Evolutionary conservation across 1,284 basidiomycete species (phyloP).

Genomic region (Testicularia cyperi): DNA sequence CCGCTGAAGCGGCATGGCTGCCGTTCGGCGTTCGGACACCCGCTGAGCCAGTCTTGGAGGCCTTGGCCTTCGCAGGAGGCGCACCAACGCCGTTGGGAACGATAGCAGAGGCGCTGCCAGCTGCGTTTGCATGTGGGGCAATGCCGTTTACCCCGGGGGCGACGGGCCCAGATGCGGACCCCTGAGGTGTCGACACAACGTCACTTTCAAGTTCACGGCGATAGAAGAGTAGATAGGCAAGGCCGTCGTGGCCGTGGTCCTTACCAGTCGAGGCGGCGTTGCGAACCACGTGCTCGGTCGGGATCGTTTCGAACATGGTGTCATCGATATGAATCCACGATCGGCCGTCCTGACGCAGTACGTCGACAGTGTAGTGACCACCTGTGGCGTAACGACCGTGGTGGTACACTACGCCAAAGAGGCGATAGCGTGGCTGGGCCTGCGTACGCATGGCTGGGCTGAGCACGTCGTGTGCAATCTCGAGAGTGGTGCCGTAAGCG

Average conservation of each 20-base stretch:
- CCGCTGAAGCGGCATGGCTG: constrained; percentile 6
- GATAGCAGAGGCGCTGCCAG: too few species aligned
- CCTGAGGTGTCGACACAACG: constrained; percentile 1
- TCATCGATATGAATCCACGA: constrained; percentile 91
- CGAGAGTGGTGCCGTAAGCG: constrained; percentile 74
- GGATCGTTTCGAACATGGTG: constrained; percentile 68
- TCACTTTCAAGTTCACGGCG: constrained; percentile 53
- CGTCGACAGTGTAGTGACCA: constrained; percentile 93
- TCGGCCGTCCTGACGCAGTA: constrained; percentile 74
- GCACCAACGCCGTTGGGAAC: too few species aligned
- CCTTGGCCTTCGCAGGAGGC: too few species aligned
- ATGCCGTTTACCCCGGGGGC: too few species aligned
- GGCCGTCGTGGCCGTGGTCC: constrained; percentile 47
- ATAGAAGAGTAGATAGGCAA: constrained; percentile 89
- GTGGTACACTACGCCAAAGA: constrained; percentile 92
- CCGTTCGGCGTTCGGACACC: constrained; percentile 8
- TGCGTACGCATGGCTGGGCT: constrained; percentile 37
- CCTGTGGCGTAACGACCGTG: constrained; percentile 87
- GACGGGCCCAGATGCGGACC: too few species aligned
- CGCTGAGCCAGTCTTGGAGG: too few species aligned
- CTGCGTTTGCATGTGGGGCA: too few species aligned
- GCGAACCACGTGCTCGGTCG: constrained; percentile 77
- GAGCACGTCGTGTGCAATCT: constrained; percentile 65
- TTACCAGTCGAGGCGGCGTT: constrained; percentile 52
- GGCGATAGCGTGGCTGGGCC: constrained; percentile 70